Evolutionary conservation across 805 yeast species (phyloP), one percentile per base, ranked within the genome.

Genomic region (Lipomyces sp.): DNA sequence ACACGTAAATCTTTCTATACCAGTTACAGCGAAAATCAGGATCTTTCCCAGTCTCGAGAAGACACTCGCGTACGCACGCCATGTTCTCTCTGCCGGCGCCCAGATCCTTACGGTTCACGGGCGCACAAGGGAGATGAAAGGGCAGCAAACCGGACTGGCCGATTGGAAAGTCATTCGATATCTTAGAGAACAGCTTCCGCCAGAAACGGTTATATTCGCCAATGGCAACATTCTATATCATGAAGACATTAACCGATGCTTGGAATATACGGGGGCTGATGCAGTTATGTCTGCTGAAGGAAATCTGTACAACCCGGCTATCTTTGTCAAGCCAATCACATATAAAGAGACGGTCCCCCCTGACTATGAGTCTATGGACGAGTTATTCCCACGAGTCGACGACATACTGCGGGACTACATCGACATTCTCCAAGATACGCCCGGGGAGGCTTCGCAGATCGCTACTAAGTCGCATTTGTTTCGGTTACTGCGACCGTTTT

Each of bases 281-380:
- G 97, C 92, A 0, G 95, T 95, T 18, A 95, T 95, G 99, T 88
- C 96, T 53, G 99, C 99, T 0, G 99, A 95, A 77, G 97, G 97
- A 0, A 92, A 92, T 74, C 80, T 95, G 45, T 90, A 88, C 78
- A 95, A 95, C 73, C 99, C 99, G 0, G 98, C 96, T 5, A 86
- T 93, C 0, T 94, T 95, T 76, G 75, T 66, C 18, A 64, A 64
- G 11, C 62, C 64, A 7, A 34, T 55, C 35, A 13, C 42, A 4
- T 66, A 65, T 54, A 30, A 56, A 3, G 15, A 13, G 6, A 18
- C 45, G 10, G 24, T 64, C 24, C 69, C 72, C 3, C 30, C 54
- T 11, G 76, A 78, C 57, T 73, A 78, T 1, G 78, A 81, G 7
- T 85, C 88, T 62, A 77, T 77, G 37, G 92, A 90, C 29, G 86